Base-by-base conservation (phyloP, 352 stramenopile species). In the Pythium sp. region DNA sequence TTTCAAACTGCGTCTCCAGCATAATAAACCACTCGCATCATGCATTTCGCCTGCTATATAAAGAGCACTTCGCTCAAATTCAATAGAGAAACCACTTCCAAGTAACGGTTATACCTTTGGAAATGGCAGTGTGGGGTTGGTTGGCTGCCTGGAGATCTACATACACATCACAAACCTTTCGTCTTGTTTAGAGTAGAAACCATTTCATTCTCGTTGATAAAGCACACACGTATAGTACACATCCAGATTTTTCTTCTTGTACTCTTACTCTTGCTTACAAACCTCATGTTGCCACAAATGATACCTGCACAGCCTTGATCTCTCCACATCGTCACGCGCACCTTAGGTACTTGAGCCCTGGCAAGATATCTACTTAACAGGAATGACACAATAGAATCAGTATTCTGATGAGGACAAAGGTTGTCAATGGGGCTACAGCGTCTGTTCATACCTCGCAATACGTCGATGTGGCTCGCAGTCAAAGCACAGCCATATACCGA, bases 401-500 rank as follows among this genome's bases (percentile, higher is more conserved):
- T 14, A 47, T 24, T 41, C 7, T 28, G n/a, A 14, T 32, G 57
- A 55, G 6, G 46, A 8, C 2, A 41, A 7, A 26, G 15, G 18
- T 20, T 34, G 12, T 14, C 28, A 41, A 8, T 12, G 15, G 0
- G 12, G 32, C 3, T 12, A 9, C 59, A 18, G 38, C n/a, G 26
- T 53, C 28, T 61, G 20, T 4, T 4, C 28, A n/a, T 30, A 90
- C 81, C 81, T 81, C 77, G 74, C 60, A 90, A 69, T 14, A 74
- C 68, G 49, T 88, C 78, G 56, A 90, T 88, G 28, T 90, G 80
- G 3, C 67, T 71, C 43, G 80, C 63, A 1, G 75, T 81, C 22
- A 90, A 63, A 5, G 71, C 67, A 64, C 80, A 88, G 2, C 81
- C 81, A 32, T 90, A 90, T 8, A 90, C 78, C 0, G 81, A 86